phyloP scores from a whole-genome alignment of 345 rosid species.

The Combretum micranthum region DNA sequence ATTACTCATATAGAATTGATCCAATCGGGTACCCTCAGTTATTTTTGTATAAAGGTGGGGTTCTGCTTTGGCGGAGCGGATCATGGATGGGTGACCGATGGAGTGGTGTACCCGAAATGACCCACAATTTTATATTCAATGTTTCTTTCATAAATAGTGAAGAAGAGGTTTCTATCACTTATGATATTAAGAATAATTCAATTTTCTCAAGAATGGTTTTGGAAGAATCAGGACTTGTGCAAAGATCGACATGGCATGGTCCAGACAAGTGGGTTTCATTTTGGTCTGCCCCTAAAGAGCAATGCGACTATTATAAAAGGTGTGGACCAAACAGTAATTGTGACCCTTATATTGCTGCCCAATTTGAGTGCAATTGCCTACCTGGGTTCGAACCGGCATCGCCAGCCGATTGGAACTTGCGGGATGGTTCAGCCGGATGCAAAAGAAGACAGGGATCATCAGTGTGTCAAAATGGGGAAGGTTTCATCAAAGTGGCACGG shows the following conservation, averaged over 20 bases:
- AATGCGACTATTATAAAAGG: slow-evolving; percentile 43
- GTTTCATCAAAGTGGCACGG: slow-evolving; percentile 30
- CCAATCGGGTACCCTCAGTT: slow-evolving; percentile 42
- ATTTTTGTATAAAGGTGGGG: slow-evolving; percentile 29
- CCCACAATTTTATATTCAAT: slow-evolving; percentile 23
- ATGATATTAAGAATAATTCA: slow-evolving; percentile 16
- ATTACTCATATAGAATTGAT: slow-evolving; percentile 28
- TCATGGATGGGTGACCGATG: slow-evolving; percentile 53
- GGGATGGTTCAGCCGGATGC: slow-evolving; percentile 44
- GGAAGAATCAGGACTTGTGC: slow-evolving; percentile 35
- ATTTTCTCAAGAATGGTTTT: slow-evolving; percentile 36
- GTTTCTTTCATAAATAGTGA: slow-evolving; percentile 15
- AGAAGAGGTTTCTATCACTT: slow-evolving; percentile 28
- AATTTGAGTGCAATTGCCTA: slow-evolving; percentile 40
- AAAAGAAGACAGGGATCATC: slow-evolving; percentile 19
- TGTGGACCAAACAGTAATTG: slow-evolving; percentile 51
- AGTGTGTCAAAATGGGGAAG: slow-evolving; percentile 31
- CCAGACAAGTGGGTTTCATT: slow-evolving; percentile 32
- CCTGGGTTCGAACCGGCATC: slow-evolving; percentile 54
- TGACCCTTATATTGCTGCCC: slow-evolving; percentile 16
- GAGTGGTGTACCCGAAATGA: slow-evolving; percentile 64
- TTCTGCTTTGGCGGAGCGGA: slow-evolving; percentile 41
- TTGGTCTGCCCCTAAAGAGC: slow-evolving; percentile 42
- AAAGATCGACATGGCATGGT: slow-evolving; percentile 38
- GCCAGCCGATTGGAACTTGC: slow-evolving; percentile 27